Conservation (phyloP, 805 yeast species). For the Candida alai region DNA sequence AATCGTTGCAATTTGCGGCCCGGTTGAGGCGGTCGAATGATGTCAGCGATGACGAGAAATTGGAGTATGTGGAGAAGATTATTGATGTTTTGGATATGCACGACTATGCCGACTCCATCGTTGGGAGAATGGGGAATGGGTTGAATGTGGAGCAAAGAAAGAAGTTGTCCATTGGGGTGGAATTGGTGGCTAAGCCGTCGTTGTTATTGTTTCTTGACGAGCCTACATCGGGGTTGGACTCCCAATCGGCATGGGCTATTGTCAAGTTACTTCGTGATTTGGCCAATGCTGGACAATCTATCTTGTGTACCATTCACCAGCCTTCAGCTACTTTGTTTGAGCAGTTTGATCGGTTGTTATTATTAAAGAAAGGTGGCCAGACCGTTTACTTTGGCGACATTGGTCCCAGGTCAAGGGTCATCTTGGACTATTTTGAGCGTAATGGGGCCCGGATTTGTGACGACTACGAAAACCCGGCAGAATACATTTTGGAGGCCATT, state of each 20-base stretch:
- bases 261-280: slow-evolving; percentile 45
- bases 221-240: slow-evolving; percentile 61
- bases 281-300: slow-evolving; percentile 61
- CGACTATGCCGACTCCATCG: slow-evolving; percentile 15
- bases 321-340: slow-evolving; percentile 48
- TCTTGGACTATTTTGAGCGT: slow-evolving; percentile 21
- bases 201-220: slow-evolving; percentile 55
- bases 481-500: slow-evolving; percentile 43
- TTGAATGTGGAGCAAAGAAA: slow-evolving; percentile 19
- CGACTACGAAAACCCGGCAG: slow-evolving; percentile 35
- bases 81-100: slow-evolving; percentile 17
- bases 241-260: slow-evolving; percentile 56
- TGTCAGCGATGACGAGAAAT: slow-evolving; percentile 12
- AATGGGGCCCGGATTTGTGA: slow-evolving; percentile 54
- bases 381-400: slow-evolving; percentile 21
- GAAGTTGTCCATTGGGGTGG: slow-evolving; percentile 17
- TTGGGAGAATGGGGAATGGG: slow-evolving; percentile 16
- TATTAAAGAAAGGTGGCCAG: slow-evolving; percentile 29
- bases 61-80: slow-evolving; percentile 16
- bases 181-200: slow-evolving; percentile 18
- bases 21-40: slow-evolving; percentile 50
- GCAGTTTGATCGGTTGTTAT: slow-evolving; percentile 26
- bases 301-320: slow-evolving; percentile 55
- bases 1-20: slow-evolving; percentile 17
- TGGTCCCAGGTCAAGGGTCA: slow-evolving; percentile 21